These are phyloP conservation scores for Kodamaea restingae DNA, from an alignment of 805 yeast genomes.

Conservation along the genomic window DNA sequence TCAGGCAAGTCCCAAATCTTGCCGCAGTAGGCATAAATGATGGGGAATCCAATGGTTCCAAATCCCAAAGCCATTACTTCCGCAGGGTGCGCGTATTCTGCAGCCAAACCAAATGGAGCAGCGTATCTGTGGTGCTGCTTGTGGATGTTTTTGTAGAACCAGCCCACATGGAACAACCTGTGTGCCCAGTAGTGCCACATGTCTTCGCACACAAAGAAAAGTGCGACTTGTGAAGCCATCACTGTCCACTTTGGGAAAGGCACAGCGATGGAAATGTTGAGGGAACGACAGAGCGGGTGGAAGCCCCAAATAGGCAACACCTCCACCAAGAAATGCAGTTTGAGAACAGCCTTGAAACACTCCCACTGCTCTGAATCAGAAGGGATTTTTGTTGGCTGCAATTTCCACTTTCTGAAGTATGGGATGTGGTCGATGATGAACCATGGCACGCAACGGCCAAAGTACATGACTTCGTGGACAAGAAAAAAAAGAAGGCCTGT, in stretches of 20 bases:
- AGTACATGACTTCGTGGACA: constrained; percentile 54
- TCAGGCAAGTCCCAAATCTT: constrained; percentile 25
- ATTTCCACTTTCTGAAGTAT: constrained; percentile 49
- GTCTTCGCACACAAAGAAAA: constrained; percentile 53
- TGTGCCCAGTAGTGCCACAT: constrained; percentile 62
- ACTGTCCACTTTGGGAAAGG: constrained; percentile 48
- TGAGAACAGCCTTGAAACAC: constrained; percentile 53
- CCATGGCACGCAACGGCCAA: constrained; percentile 60
- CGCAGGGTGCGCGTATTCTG: constrained; percentile 59
- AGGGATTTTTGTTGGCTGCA: constrained; percentile 51
- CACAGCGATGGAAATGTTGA: constrained; percentile 47
- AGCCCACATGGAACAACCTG: constrained; percentile 52
- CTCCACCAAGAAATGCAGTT: constrained; percentile 54
- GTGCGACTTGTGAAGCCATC: constrained; percentile 42
- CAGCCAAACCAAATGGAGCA: constrained; percentile 60
- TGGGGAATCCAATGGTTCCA: constrained; percentile 60
- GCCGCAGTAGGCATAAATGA: constrained; percentile 48
- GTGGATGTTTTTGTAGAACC: constrained; percentile 54
- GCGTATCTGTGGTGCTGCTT: constrained; percentile 60
- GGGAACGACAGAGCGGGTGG: constrained; percentile 50
- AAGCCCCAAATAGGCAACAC: constrained; percentile 61
- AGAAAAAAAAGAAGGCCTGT: constrained; percentile 54
- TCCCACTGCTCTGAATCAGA: constrained; percentile 59
- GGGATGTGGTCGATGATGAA: constrained; percentile 50
- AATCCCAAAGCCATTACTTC: constrained; percentile 56